phyloP scores from a whole-genome alignment of 768 basidiomycete genomes.

The Sporobolomyces pararoseus region DNA sequence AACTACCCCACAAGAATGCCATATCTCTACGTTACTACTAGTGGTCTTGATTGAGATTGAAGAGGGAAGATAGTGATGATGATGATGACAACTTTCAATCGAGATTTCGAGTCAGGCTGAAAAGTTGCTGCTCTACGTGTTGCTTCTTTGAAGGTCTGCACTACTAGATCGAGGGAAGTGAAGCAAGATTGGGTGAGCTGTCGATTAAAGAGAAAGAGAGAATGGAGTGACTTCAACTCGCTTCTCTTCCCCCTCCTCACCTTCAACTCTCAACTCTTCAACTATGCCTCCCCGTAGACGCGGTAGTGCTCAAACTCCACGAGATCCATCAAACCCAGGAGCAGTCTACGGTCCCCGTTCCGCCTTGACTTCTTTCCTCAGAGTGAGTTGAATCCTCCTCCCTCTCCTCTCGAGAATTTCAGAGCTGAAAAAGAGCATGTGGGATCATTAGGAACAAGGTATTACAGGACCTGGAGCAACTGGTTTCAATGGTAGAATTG shows the following conservation, averaged over 20 bases:
- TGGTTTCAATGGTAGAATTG: conserved; percentile 18
- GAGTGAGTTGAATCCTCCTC: conserved; percentile 54
- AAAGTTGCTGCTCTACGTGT: no score
- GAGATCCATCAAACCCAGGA: not conserved
- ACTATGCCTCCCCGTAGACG: conserved; percentile 19
- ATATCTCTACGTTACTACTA: no score
- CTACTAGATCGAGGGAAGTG: no score
- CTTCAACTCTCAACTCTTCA: not conserved
- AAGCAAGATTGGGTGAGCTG: not conserved
- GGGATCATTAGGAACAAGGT: conserved; percentile 54
- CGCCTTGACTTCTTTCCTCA: conserved; percentile 74
- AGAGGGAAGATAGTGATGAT: no score
- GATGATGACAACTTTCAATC: no score
- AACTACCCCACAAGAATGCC: conserved; percentile 33
- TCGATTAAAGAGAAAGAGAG: conserved; percentile 2
- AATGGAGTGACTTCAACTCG: not conserved
- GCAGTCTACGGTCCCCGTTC: conserved; percentile 78
- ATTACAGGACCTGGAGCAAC: conserved; percentile 52
- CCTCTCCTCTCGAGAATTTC: not conserved
- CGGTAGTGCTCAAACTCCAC: not conserved
- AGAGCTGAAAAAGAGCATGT: not conserved
- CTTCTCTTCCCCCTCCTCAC: no score
- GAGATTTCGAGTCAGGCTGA: no score
- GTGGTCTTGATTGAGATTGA: no score
- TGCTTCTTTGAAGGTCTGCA: no score